Conservation (phyloP, 306 rosid species). For the Potentilla sterilis region DNA sequence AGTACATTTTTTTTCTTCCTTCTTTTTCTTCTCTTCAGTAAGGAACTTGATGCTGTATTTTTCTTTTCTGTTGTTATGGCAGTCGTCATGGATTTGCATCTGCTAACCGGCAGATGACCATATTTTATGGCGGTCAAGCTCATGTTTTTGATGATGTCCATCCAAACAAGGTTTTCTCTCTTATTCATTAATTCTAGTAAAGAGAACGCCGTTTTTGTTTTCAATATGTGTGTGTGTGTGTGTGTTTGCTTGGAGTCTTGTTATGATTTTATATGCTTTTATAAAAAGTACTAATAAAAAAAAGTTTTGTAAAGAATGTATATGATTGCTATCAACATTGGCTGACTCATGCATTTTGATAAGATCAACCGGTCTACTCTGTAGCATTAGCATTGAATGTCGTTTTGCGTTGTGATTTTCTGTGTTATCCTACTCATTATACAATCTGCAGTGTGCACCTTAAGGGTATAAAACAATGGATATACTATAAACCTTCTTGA, state of each 20-base stretch:
- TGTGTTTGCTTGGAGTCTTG: not conserved
- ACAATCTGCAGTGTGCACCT: not conserved
- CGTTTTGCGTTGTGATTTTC: not conserved
- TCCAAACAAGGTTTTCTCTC: slow-evolving; percentile 76
- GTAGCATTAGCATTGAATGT: not conserved
- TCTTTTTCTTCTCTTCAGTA: slow-evolving; percentile 3
- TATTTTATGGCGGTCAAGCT: slow-evolving; percentile 98
- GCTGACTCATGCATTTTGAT: not conserved
- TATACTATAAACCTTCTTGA: not conserved
- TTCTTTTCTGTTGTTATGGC: slow-evolving; percentile 35
- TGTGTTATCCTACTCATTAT: not conserved
- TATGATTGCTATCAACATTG: not conserved
- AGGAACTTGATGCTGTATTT: slow-evolving; percentile 28
- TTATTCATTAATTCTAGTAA: slow-evolving; percentile 20
- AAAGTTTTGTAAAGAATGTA: not conserved
- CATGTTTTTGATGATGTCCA: slow-evolving; percentile 96
- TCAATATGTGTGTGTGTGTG: not conserved
- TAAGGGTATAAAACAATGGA: not conserved
- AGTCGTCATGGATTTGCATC: slow-evolving; percentile 65
- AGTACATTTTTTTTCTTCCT: not conserved
- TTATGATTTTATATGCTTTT: not conserved
- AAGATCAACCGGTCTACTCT: not conserved
- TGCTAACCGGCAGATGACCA: slow-evolving; percentile 87
- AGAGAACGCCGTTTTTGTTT: not conserved
- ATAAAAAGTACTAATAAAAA: not conserved